These are phyloP conservation scores for Emmonsiellopsis sp. DNA, from an alignment of 2,329 filamentous ascomycete species.

Conservation along the genomic window DNA sequence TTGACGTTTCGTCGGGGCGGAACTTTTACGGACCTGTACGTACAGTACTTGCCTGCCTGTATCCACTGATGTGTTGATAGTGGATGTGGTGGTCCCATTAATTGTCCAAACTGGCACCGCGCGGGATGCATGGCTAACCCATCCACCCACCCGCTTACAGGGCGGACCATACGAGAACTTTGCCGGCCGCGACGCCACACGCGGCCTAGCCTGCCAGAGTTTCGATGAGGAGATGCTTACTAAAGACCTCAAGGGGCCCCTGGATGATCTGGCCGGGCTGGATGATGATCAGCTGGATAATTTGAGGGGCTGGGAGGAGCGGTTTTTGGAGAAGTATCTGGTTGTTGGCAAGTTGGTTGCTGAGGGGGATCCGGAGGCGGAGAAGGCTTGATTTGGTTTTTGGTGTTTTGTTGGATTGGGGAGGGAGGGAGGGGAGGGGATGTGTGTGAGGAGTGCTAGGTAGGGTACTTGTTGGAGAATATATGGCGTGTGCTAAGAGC, in stretches of 20 bases:
- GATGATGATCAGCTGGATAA: conserved; percentile 71
- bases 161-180: conserved; percentile 95
- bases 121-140: background rate
- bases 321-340: conserved; percentile 87
- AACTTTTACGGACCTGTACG: conserved; percentile 83
- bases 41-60: conserved; percentile 1
- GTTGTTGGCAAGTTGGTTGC: conserved; percentile 82
- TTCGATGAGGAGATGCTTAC: conserved; percentile 96
- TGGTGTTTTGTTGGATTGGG: background rate
- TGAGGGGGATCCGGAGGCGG: conserved; percentile 42
- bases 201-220: conserved; percentile 80
- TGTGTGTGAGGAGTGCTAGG: background rate
- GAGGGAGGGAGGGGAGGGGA: background rate
- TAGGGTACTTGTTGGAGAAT: too few species aligned
- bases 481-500: too few species aligned
- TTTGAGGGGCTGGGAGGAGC: conserved; percentile 82
- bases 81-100: background rate
- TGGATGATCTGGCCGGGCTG: conserved; percentile 68
- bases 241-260: conserved; percentile 72
- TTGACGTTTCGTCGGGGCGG: conserved; percentile 76
- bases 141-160: conserved; percentile 13
- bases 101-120: too few species aligned
- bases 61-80: background rate
- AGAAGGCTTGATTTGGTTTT: background rate
- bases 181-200: conserved; percentile 79